A percentile compares a stretch with the other conserved stretches of the same genome.
phyloP scores from a whole-genome alignment of 179 eudicot genomes.

The Gypsophila paniculata region DNA sequence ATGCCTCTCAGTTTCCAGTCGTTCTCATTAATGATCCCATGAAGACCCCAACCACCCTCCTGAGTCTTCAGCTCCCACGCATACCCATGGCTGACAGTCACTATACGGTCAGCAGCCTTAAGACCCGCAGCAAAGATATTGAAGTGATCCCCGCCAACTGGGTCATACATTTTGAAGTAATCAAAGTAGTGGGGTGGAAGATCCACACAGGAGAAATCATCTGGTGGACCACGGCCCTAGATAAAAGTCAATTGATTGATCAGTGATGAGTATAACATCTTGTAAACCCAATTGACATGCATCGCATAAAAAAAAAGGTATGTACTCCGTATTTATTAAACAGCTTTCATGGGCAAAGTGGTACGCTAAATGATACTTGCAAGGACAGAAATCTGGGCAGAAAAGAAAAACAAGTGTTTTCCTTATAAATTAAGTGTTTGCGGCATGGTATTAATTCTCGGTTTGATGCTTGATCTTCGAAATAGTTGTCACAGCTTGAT shows the following conservation, averaged over 20 bases:
- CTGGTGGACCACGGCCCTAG: constrained; percentile 95
- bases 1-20: constrained; percentile 92
- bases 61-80: constrained; percentile 88
- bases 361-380: not conserved
- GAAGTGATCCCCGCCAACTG: constrained; percentile 88
- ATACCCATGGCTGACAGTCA: constrained; percentile 93
- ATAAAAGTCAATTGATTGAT: constrained; percentile 11
- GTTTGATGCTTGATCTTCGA: no score
- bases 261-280: not conserved
- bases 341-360: not conserved
- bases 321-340: not conserved
- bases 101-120: constrained; percentile 78
- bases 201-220: constrained; percentile 66
- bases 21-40: constrained; percentile 66
- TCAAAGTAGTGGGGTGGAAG: constrained; percentile 84
- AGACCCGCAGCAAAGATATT: constrained; percentile 92
- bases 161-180: constrained; percentile 67
- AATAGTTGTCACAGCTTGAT: no score
- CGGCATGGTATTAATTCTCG: no score
- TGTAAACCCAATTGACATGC: not conserved
- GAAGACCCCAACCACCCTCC: constrained; percentile 97
- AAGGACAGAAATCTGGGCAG: constrained; percentile 5
- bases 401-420: not conserved
- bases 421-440: not conserved
- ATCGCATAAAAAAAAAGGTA: not conserved